phyloP scores from a whole-genome alignment of 176 grass and related monocot species.

The Oryza rufipogon region DNA sequence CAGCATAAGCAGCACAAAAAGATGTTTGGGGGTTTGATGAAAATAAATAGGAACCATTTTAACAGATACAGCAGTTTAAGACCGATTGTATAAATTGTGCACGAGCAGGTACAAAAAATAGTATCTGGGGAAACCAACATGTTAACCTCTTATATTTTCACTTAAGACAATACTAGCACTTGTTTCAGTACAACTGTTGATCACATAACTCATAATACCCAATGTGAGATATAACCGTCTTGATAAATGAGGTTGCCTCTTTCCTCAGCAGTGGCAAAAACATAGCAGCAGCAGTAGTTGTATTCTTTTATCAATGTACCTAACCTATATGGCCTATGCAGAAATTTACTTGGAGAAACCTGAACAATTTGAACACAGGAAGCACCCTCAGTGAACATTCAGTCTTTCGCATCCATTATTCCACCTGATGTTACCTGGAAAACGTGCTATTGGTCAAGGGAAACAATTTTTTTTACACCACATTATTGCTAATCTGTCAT shows the following conservation, averaged over 20 bases:
- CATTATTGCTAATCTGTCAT: constrained; percentile 1
- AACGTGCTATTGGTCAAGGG: constrained; percentile 72
- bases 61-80: not conserved
- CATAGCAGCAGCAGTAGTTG: not conserved
- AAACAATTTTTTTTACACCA: constrained; percentile 32
- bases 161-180: not conserved
- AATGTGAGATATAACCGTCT: not conserved
- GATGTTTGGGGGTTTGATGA: not conserved
- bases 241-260: constrained; percentile 8
- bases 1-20: not conserved
- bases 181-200: constrained; percentile 24
- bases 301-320: not conserved
- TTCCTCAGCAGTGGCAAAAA: constrained; percentile 21
- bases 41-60: too few species aligned
- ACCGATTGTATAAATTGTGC: not conserved
- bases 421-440: constrained; percentile 90
- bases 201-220: not conserved
- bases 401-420: constrained; percentile 84
- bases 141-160: not conserved
- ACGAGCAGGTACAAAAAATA: not conserved
- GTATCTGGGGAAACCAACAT: not conserved
- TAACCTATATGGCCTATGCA: not conserved
- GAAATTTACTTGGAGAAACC: constrained; percentile 15
- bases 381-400: constrained; percentile 31
- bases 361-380: constrained; percentile 34